These are phyloP conservation scores for Lunasporangiospora selenospora DNA, from an alignment of 192 early-diverging fungal genomes.

Conservation along the genomic window DNA sequence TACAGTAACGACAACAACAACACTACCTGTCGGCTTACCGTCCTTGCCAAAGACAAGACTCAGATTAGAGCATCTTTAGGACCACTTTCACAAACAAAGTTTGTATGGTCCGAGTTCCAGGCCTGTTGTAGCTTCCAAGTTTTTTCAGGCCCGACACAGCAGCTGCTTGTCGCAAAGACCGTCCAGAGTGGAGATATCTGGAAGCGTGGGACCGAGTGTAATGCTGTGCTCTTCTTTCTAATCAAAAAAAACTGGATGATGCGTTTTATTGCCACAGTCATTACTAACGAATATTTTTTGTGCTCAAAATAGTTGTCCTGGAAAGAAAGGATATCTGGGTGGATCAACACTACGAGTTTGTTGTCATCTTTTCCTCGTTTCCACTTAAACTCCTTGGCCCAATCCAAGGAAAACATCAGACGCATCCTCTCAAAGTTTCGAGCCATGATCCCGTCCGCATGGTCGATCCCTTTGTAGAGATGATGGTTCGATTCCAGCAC, in stretches of 20 bases:
- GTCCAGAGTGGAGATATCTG: conserved; percentile 25
- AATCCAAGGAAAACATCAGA: conserved; percentile 1
- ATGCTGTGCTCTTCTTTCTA: too few species aligned
- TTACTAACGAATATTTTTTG: too few species aligned
- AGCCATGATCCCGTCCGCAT: conserved; percentile 23
- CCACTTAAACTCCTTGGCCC: conserved; percentile 23
- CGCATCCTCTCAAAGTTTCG: conserved; percentile 18
- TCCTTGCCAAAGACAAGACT: too few species aligned
- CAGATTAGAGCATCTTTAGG: too few species aligned
- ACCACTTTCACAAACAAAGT: too few species aligned
- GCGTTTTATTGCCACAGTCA: too few species aligned
- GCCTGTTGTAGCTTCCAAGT: conserved; percentile 24
- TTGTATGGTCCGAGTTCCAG: too few species aligned
- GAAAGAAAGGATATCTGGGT: conserved; percentile 6
- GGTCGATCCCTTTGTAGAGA: conserved; percentile 36
- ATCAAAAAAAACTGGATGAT: too few species aligned
- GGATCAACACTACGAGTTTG: conserved; percentile 20
- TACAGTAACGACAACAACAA: too few species aligned
- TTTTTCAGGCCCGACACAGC: neutral
- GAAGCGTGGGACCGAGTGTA: conserved; percentile 22
- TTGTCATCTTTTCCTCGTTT: conserved; percentile 15
- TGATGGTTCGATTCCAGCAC: conserved; percentile 30
- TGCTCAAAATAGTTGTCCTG: too few species aligned
- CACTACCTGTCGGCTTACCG: too few species aligned
- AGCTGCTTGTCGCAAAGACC: conserved; percentile 10